phyloP scores from a whole-genome alignment of 257 asterid genomes.

The Phtheirospermum japonicum region DNA sequence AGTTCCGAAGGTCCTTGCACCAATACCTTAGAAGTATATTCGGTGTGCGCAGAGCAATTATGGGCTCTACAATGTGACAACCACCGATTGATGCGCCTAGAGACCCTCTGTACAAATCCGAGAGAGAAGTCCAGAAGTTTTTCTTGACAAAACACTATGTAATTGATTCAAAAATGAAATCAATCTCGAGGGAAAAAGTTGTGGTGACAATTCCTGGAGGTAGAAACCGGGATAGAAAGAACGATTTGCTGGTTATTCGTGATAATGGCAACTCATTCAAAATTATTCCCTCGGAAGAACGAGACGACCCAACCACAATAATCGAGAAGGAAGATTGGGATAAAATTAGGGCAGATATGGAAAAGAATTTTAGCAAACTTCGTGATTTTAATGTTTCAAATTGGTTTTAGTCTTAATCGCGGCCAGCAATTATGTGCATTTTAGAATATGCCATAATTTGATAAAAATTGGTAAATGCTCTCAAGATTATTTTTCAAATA shows the following conservation, averaged over 20 bases:
- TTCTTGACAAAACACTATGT: constrained; percentile 88
- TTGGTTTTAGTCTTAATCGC: constrained; percentile 58
- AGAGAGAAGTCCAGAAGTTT: constrained; percentile 74
- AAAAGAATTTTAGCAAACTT: constrained; percentile 78
- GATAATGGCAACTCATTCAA: constrained; percentile 82
- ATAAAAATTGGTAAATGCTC: constrained; percentile 4
- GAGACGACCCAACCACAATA: constrained; percentile 77
- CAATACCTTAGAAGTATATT: constrained; percentile 93
- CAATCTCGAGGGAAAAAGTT: constrained; percentile 86
- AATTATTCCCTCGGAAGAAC: constrained; percentile 68
- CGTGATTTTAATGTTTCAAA: constrained; percentile 81
- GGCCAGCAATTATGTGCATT: not conserved
- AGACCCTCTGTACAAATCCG: constrained; percentile 94
- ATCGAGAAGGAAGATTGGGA: constrained; percentile 91
- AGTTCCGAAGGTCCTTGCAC: constrained; percentile 89
- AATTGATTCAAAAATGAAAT: constrained; percentile 87
- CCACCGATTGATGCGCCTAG: constrained; percentile 98
- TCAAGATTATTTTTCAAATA: not conserved
- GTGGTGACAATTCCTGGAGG: constrained; percentile 79
- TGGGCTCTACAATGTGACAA: constrained; percentile 82
- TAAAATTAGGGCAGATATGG: constrained; percentile 75
- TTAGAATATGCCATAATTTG: not conserved
- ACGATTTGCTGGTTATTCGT: constrained; percentile 79
- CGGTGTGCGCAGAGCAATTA: constrained; percentile 93
- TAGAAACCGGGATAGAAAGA: constrained; percentile 66